Conservation (phyloP, 106 monocot genomes). For the Platanthera guangdongensis region DNA sequence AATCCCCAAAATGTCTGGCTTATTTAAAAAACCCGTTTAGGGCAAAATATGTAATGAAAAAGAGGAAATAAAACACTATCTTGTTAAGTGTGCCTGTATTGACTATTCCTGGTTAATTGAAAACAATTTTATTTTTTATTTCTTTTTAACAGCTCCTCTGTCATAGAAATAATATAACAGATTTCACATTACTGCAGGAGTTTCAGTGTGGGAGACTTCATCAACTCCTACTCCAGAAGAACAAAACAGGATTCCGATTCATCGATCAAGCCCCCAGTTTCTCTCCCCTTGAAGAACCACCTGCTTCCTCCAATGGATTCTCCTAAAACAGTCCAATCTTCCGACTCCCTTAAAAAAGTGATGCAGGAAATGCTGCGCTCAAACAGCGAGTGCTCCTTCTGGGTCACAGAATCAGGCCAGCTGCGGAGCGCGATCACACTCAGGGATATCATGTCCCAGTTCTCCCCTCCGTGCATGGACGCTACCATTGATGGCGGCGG, state of each 20-base stretch:
- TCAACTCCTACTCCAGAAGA: not conserved
- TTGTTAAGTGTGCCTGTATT: no score
- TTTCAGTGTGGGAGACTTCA: constrained; percentile 16
- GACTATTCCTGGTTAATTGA: no score
- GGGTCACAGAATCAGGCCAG: constrained; percentile 26
- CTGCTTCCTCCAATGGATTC: not conserved
- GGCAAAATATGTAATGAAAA: no score
- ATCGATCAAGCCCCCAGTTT: not conserved
- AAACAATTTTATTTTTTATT: no score
- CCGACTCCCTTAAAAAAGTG: constrained; percentile 37
- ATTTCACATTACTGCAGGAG: constrained; percentile 10
- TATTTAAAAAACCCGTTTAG: no score
- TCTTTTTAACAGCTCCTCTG: no score
- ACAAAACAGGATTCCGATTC: not conserved
- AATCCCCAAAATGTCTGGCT: no score
- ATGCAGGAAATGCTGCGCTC: constrained; percentile 33
- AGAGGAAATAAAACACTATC: no score
- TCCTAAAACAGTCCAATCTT: constrained; percentile 11
- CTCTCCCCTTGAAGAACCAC: constrained; percentile 12
- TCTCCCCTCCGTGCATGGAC: constrained; percentile 52
- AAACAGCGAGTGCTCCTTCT: constrained; percentile 20
- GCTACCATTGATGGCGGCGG: constrained; percentile 30
- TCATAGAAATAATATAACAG: no score
- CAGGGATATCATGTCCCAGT: constrained; percentile 32
- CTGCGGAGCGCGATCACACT: constrained; percentile 26